A percentile compares a stretch with the other conserved stretches of the same genome.
Conservation (phyloP, 2,329 filamentous ascomycete genomes). For the Neofusicoccum cordaticola region DNA sequence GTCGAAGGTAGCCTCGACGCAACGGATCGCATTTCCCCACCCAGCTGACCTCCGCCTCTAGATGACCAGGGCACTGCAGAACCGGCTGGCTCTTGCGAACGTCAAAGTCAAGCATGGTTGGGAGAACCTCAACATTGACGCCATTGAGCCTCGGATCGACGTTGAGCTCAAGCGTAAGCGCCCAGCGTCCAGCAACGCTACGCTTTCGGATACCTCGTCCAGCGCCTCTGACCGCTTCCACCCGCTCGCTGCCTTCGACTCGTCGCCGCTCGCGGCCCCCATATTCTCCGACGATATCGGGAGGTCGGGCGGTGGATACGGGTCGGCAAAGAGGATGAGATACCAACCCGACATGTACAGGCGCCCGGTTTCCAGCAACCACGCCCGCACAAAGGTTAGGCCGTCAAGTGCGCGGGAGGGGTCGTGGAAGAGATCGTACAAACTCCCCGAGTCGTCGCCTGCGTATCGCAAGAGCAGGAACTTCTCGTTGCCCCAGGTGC, state of each 20-base stretch:
- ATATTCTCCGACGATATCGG: constrained; percentile 81
- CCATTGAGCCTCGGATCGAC: constrained; percentile 79
- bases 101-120: constrained; percentile 97
- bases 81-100: constrained; percentile 90
- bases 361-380: constrained; percentile 45
- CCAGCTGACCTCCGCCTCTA: constrained; percentile 42
- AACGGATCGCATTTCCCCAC: constrained; percentile 10
- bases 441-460: constrained; percentile 81
- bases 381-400: constrained; percentile 67
- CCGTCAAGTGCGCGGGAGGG: constrained; percentile 56
- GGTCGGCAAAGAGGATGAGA: constrained; percentile 37
- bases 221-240: constrained; percentile 76
- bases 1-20: constrained; percentile 36
- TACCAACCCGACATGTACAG: constrained; percentile 31
- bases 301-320: constrained; percentile 61
- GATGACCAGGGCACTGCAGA: constrained; percentile 91
- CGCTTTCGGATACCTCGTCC: constrained; percentile 82
- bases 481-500: constrained; percentile 69
- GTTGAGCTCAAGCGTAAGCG: constrained; percentile 74
- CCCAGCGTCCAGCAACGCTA: constrained; percentile 64
- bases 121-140: constrained; percentile 83
- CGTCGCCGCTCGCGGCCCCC: constrained; percentile 78
- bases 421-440: constrained; percentile 74
- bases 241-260: constrained; percentile 67
- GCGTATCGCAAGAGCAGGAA: constrained; percentile 73